Evolutionary conservation across 768 basidiomycete species (phyloP).

Genomic region (Chalciporus sphaerocephalus): DNA sequence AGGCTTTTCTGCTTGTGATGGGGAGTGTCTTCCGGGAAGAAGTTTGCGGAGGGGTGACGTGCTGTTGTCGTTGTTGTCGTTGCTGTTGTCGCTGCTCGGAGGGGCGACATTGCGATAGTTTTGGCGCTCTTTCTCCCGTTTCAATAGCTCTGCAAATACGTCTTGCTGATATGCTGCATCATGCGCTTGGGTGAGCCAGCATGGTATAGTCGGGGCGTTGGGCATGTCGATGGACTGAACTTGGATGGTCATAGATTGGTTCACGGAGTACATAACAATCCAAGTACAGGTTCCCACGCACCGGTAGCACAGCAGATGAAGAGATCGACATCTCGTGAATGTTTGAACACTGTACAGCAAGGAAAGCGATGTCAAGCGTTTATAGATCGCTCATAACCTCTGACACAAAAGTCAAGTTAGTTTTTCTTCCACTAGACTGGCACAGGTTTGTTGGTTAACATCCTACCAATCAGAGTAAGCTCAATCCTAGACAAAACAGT

Average conservation of each 20-base stretch:
- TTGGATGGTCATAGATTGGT: not conserved
- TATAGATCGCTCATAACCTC: constrained; percentile 21
- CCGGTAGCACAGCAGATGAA: constrained; percentile 3
- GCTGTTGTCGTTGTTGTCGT: constrained; percentile 6
- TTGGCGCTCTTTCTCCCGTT: constrained; percentile 37
- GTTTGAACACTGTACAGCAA: not conserved
- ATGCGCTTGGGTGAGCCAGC: constrained; percentile 15
- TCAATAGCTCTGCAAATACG: constrained; percentile 35
- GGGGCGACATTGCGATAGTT: constrained; percentile 23
- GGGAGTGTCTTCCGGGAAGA: constrained; percentile 2
- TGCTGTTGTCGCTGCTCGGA: constrained; percentile 10
- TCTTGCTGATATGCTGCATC: constrained; percentile 13
- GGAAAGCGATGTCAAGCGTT: constrained; percentile 17
- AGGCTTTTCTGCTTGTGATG: constrained; percentile 8
- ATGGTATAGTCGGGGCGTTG: constrained; percentile 5
- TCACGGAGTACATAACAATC: not conserved
- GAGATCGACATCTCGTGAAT: constrained; percentile 1
- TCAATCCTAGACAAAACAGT: constrained; percentile 72
- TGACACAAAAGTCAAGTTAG: constrained; percentile 30
- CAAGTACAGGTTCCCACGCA: constrained; percentile 15
- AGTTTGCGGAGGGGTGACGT: constrained; percentile 4
- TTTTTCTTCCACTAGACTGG: constrained; percentile 34
- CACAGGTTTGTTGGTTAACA: constrained; percentile 4
- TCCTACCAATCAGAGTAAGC: constrained; percentile 54
- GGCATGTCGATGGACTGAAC: constrained; percentile 8